phyloP scores from a whole-genome alignment of 495 filamentous ascomycete genomes.

The Daldinia loculata region DNA sequence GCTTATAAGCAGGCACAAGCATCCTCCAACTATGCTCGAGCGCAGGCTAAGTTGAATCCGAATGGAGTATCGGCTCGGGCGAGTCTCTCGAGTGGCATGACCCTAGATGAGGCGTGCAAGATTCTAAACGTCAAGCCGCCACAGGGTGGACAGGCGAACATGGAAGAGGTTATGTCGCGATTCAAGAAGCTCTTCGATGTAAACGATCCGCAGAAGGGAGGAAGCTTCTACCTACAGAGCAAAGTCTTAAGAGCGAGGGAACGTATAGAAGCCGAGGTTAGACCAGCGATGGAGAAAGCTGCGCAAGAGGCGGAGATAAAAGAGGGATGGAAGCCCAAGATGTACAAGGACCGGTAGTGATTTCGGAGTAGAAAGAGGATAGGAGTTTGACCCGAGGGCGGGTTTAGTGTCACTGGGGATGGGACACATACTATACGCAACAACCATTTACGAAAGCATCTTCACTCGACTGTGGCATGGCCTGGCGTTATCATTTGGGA shows the following conservation, averaged over 20 bases:
- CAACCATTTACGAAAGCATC: conserved; percentile 42
- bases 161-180: conserved; percentile 79
- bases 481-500: conserved; percentile 51
- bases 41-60: conserved; percentile 64
- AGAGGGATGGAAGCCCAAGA: conserved; percentile 92
- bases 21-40: conserved; percentile 77
- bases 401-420: conserved; percentile 16
- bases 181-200: conserved; percentile 95
- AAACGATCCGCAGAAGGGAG: conserved; percentile 94
- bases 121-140: conserved; percentile 96
- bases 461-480: conserved; percentile 61
- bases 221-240: conserved; percentile 97
- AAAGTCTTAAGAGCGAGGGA: conserved; percentile 92
- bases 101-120: conserved; percentile 95
- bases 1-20: conserved; percentile 92
- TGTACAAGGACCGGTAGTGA: conserved; percentile 83
- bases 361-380: neutral
- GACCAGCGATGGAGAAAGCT: conserved; percentile 60
- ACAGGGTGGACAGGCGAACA: conserved; percentile 74
- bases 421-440: conserved; percentile 18
- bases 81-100: conserved; percentile 74
- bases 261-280: conserved; percentile 84
- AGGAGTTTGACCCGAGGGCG: neutral
- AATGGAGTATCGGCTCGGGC: conserved; percentile 50
- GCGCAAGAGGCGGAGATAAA: conserved; percentile 71